Conservation (phyloP, 257 asterid genomes). For the Vinca minor region DNA sequence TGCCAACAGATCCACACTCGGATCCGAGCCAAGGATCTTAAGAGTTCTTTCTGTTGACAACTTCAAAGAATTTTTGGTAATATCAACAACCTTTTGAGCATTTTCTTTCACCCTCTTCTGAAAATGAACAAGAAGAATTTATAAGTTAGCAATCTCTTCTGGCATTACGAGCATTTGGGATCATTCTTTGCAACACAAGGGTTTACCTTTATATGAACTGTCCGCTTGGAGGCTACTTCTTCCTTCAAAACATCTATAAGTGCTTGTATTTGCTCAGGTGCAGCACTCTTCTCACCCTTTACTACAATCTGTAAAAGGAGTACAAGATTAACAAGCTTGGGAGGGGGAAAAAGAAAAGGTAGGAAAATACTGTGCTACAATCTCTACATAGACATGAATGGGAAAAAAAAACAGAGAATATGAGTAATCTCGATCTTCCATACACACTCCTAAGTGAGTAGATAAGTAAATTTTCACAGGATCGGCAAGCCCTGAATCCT, state of each 20-base stretch:
- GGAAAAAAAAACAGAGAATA: background rate
- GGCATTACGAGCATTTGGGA: slow-evolving; percentile 13
- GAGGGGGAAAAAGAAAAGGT: background rate
- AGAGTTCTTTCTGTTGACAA: slow-evolving; percentile 49
- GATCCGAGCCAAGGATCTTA: slow-evolving; percentile 34
- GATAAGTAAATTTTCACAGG: background rate
- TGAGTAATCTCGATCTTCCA: background rate
- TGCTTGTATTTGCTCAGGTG: slow-evolving; percentile 38
- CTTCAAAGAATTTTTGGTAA: slow-evolving; percentile 38
- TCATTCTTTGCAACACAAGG: slow-evolving; percentile 13
- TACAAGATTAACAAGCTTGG: slow-evolving; percentile 18
- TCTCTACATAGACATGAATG: background rate
- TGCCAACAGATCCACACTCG: slow-evolving; percentile 57
- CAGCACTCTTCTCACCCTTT: slow-evolving; percentile 31
- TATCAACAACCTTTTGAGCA: slow-evolving; percentile 44
- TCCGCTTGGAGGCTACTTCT: slow-evolving; percentile 51
- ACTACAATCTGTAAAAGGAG: slow-evolving; percentile 36
- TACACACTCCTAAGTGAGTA: background rate
- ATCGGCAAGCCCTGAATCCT: background rate
- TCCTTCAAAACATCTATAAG: slow-evolving; percentile 50
- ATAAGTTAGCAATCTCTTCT: background rate
- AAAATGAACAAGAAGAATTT: slow-evolving; percentile 15
- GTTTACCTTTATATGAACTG: slow-evolving; percentile 58
- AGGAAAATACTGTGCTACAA: background rate
- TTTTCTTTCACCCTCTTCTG: slow-evolving; percentile 74